Evolutionary conservation across 129 eudicot species (phyloP), one percentile per base, ranked within the genome.

Genomic region (Pulicaria dysenterica): DNA sequence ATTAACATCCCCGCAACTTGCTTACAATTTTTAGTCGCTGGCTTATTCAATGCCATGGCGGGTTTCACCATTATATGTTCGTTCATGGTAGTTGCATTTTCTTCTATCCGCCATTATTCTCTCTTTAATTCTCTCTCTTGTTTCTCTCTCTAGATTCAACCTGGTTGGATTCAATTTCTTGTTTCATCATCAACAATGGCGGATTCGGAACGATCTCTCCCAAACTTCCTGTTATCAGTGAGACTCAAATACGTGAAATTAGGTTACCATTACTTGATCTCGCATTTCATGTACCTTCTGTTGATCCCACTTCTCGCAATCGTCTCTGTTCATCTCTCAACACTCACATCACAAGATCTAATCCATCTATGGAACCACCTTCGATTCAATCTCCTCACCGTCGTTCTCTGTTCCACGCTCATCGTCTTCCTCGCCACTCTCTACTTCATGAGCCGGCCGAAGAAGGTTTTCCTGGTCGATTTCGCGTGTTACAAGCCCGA

Each of bases 161-260:
- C 31, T 24, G 31, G 2, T 24, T 24, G n/a, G n/a, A 24, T 24
- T 24, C 31, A 24, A 24, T 24, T 24, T 24, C 31, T 24, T 24
- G 31, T 24, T 24, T 24, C 31, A 0, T 24, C 31, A 14, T 60
- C 72, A 70, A 42, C 67, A 76, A 60, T 70, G 77, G 71, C 70
- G 44, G 73, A 65, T 58, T 42, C 75, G 44, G 70, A 47, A 7
- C 45, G 69, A 11, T 34, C 54, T 7, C 79, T 68, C 5, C 83
- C 86, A 0, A 79, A 85, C 84, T 82, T 82, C 68, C 76, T 79
- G 6, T 31, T 76, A 34, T 79, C 80, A 0, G 79, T 85, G 1
- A 82, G 77, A 8, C 83, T 85, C 49, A 85, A 82, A 70, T 76
- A 85, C 73, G 87, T 85, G 1, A 85, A 85, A 73, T 78, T 85